Conservation (phyloP, 2,329 filamentous ascomycete genomes). For the Meredithiella fracta region DNA sequence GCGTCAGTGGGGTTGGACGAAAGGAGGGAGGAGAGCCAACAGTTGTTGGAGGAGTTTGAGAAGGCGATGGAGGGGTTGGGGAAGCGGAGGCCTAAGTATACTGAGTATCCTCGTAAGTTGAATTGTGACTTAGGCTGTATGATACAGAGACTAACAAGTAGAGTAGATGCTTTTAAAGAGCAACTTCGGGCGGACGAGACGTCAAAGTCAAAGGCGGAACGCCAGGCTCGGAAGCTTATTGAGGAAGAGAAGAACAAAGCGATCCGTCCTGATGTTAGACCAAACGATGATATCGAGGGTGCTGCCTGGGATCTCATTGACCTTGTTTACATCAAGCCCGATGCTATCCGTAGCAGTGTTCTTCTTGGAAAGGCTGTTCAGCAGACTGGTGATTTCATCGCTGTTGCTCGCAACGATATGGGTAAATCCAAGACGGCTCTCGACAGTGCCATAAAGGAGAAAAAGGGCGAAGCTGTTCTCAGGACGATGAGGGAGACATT, state of each 20-base stretch:
- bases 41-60: conserved; percentile 26
- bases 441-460: conserved; percentile 29
- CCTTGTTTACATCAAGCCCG: conserved; percentile 31
- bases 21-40: conserved; percentile 25
- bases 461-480: conserved; percentile 23
- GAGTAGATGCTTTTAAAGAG: conserved; percentile 27
- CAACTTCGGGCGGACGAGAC: conserved; percentile 31
- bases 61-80: conserved; percentile 26
- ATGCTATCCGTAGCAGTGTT: conserved; percentile 23
- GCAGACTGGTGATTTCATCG: conserved; percentile 33
- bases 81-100: conserved; percentile 29
- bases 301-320: conserved; percentile 38
- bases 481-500: conserved; percentile 18
- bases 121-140: background rate
- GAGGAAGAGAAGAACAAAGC: conserved; percentile 27
- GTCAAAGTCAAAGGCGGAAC: conserved; percentile 29
- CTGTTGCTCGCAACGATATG: conserved; percentile 31
- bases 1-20: conserved; percentile 27
- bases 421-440: conserved; percentile 30
- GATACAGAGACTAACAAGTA: background rate
- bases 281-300: conserved; percentile 29
- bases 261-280: conserved; percentile 28
- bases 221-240: conserved; percentile 28
- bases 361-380: conserved; percentile 33
- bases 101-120: conserved; percentile 27